These are phyloP conservation scores for Pseudophaeomoniella oleicola DNA, from an alignment of 2,329 filamentous ascomycete species.

Conservation along the genomic window DNA sequence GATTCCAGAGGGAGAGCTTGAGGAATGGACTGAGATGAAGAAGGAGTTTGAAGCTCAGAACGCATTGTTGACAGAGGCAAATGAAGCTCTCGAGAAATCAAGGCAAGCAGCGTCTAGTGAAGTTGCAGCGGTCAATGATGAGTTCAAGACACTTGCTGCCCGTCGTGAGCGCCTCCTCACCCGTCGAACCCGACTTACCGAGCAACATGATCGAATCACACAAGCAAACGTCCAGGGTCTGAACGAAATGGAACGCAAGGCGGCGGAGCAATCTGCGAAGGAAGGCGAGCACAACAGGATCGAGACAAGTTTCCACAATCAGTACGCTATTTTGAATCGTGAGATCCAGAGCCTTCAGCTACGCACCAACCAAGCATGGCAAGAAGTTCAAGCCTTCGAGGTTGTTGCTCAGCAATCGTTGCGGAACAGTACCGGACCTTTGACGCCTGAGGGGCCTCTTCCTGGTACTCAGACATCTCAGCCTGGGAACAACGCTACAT, in stretches of 20 bases:
- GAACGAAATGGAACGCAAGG: constrained; percentile 37
- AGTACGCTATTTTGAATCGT: constrained; percentile 25
- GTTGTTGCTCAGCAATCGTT: constrained; percentile 22
- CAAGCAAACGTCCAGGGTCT: constrained; percentile 43
- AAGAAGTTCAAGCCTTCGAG: constrained; percentile 23
- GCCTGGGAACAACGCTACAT: constrained; percentile 4
- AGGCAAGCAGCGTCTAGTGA: constrained; percentile 40
- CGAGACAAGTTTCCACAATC: constrained; percentile 27
- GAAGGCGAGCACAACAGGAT: constrained; percentile 29
- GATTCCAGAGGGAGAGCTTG: constrained; percentile 41
- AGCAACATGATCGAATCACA: constrained; percentile 46
- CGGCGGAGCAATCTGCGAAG: constrained; percentile 29
- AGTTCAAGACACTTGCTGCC: constrained; percentile 31
- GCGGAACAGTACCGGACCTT: constrained; percentile 25
- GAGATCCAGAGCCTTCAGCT: constrained; percentile 28
- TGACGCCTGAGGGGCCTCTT: constrained; percentile 46
- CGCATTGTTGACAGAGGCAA: constrained; percentile 33
- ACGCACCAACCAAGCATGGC: constrained; percentile 27
- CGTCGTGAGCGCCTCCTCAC: constrained; percentile 42
- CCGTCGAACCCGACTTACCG: constrained; percentile 42
- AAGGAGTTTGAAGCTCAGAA: constrained; percentile 39
- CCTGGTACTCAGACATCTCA: constrained; percentile 33
- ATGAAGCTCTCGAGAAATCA: constrained; percentile 33
- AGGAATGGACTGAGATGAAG: constrained; percentile 38
- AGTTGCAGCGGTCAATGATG: constrained; percentile 23